Conservation (phyloP, 352 stramenopile genomes). For the Globisporangium barbulae region DNA sequence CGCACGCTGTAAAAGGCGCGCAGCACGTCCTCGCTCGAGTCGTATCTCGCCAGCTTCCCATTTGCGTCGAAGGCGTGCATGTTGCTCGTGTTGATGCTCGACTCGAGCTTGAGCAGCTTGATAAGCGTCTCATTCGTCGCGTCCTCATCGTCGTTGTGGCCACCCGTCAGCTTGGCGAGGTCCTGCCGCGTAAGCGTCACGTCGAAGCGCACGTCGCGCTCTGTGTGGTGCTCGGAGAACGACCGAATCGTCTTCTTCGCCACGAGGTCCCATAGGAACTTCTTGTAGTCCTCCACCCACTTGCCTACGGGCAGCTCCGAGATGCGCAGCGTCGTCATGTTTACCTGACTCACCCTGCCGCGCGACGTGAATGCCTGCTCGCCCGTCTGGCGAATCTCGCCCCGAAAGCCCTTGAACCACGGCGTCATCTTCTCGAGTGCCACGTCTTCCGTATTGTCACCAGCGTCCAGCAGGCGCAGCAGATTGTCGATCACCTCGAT, state of each 20-base stretch:
- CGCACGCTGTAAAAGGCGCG: conserved; percentile 93
- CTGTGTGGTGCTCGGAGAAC: conserved; percentile 98
- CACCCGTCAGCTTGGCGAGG: conserved; percentile 67
- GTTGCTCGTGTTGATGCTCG: conserved; percentile 94
- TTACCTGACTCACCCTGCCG: conserved; percentile 65
- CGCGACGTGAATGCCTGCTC: conserved; percentile 74
- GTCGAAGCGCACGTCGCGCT: conserved; percentile 85
- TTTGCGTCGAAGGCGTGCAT: conserved; percentile 97
- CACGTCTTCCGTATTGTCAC: conserved; percentile 42
- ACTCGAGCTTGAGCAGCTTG: conserved; percentile 94
- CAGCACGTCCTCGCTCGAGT: conserved; percentile 89
- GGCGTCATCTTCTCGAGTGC: conserved; percentile 84
- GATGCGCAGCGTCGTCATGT: conserved; percentile 95
- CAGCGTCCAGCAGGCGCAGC: conserved; percentile 64
- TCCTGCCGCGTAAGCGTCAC: conserved; percentile 71
- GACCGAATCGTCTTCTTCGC: conserved; percentile 78
- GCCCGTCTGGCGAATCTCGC: conserved; percentile 76
- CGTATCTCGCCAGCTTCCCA: conserved; percentile 91
- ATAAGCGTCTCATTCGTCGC: conserved; percentile 50
- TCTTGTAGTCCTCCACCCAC: conserved; percentile 99
- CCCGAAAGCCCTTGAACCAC: conserved; percentile 95
- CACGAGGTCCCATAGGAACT: conserved; percentile 92
- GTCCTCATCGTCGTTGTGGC: conserved; percentile 23
- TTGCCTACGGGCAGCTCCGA: conserved; percentile 96
- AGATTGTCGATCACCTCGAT: conserved; percentile 96